Evolutionary conservation across 805 yeast species (phyloP).

Genomic region (Pichia pseudocactophila): DNA sequence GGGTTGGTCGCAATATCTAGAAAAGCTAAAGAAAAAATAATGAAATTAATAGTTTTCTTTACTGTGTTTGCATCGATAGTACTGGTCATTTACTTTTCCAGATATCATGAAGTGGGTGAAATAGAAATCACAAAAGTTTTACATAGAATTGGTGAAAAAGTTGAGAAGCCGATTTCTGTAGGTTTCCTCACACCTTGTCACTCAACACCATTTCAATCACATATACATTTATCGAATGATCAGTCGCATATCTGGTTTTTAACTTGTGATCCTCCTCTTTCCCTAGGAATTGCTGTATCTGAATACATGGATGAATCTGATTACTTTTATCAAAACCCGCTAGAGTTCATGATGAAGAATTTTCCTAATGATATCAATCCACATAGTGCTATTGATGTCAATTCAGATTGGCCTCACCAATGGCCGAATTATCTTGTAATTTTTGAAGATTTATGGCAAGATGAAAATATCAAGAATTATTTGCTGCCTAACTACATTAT

Average conservation of each 20-base stretch:
- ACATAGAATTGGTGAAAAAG: not conserved
- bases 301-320: conserved; percentile 83
- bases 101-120: conserved; percentile 81
- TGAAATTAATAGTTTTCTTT: conserved; percentile 6
- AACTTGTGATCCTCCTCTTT: conserved; percentile 87
- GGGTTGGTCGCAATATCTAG: conserved; percentile 21
- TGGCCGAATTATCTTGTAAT: conserved; percentile 75
- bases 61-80: conserved; percentile 12
- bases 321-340: conserved; percentile 61
- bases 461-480: not conserved
- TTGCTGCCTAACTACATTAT: conserved; percentile 1
- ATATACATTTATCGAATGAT: conserved; percentile 49
- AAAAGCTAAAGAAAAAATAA: conserved; percentile 1
- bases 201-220: conserved; percentile 91
- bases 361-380: conserved; percentile 32
- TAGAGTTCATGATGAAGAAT: conserved; percentile 41
- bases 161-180: conserved; percentile 34
- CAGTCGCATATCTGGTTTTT: conserved; percentile 59
- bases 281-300: conserved; percentile 19
- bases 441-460: conserved; percentile 41
- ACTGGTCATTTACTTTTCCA: conserved; percentile 35
- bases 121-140: conserved; percentile 25
- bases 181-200: conserved; percentile 95
- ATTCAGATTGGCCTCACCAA: conserved; percentile 25
- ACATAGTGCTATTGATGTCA: not conserved